Conservation (phyloP, 1,139 yeast genomes). For the Candida frijolesensis region DNA sequence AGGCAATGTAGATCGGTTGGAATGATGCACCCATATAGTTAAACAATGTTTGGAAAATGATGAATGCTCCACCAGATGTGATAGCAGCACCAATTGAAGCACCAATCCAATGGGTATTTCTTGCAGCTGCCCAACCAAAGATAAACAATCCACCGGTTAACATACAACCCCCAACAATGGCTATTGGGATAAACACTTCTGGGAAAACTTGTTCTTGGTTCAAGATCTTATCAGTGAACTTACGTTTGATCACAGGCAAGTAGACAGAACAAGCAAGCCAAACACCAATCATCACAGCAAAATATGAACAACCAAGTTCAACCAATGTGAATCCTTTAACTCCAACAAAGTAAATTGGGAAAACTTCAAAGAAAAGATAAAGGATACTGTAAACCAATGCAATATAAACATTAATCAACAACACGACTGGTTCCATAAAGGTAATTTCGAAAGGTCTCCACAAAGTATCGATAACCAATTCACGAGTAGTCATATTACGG, state of each 20-base stretch:
- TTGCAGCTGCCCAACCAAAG: conserved; percentile 35
- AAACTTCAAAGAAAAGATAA: conserved; percentile 38
- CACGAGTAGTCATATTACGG: conserved; percentile 28
- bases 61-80: conserved; percentile 31
- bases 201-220: conserved; percentile 50
- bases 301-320: conserved; percentile 24
- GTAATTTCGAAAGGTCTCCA: conserved; percentile 37
- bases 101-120: conserved; percentile 34
- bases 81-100: conserved; percentile 33
- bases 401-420: conserved; percentile 32
- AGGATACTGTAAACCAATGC: conserved; percentile 32
- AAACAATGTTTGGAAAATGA: conserved; percentile 35
- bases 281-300: conserved; percentile 24
- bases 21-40: conserved; percentile 68
- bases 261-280: conserved; percentile 25
- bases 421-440: conserved; percentile 34
- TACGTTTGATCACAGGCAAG: conserved; percentile 19
- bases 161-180: conserved; percentile 34
- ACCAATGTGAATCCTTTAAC: conserved; percentile 30
- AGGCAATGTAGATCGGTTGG: conserved; percentile 30
- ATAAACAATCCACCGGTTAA: conserved; percentile 36
- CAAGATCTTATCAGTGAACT: conserved; percentile 28
- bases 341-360: conserved; percentile 32
- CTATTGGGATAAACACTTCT: conserved; percentile 59
- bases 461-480: conserved; percentile 24